Percentiles rank a stretch among this genome's conserved stretches.
Conservation (phyloP, 495 filamentous ascomycete species). For the Darksidea phi region DNA sequence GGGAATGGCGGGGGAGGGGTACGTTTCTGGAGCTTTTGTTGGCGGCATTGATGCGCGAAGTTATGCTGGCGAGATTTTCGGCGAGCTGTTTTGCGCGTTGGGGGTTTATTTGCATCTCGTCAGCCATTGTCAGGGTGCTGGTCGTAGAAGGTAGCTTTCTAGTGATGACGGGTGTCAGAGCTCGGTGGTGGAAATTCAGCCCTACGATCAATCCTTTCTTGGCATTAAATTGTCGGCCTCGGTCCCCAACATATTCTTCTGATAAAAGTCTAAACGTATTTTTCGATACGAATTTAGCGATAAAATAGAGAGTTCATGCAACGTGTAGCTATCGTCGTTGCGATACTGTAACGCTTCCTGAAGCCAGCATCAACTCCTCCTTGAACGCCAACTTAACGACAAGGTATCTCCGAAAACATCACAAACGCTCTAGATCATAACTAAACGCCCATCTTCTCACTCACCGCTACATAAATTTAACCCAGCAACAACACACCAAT, state of each 20-base stretch:
- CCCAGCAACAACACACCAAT: conserved; percentile 29
- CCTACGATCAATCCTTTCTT: neutral
- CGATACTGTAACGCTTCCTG: too few relatives aligned
- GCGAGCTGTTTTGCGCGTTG: conserved; percentile 39
- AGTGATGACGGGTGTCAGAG: neutral
- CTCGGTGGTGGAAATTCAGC: neutral
- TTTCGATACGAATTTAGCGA: too few relatives aligned
- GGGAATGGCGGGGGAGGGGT: conserved; percentile 12
- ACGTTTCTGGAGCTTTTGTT: conserved; percentile 19
- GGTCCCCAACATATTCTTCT: too few relatives aligned
- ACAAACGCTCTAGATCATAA: too few relatives aligned
- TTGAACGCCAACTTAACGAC: too few relatives aligned
- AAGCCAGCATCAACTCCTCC: too few relatives aligned
- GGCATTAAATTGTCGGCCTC: too few relatives aligned
- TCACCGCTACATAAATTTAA: conserved; percentile 22
- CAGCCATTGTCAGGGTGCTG: conserved; percentile 21
- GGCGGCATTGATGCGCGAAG: conserved; percentile 37
- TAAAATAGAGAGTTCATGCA: too few relatives aligned
- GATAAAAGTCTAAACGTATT: too few relatives aligned
- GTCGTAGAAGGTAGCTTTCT: too few relatives aligned
- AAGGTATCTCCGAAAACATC: too few relatives aligned
- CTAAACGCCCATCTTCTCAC: neutral
- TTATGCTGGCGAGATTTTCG: conserved; percentile 41
- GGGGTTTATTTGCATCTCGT: conserved; percentile 42
- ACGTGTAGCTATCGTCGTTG: too few relatives aligned